Conservation (phyloP, 495 filamentous ascomycete species). For the Schizothecium vesticola region DNA sequence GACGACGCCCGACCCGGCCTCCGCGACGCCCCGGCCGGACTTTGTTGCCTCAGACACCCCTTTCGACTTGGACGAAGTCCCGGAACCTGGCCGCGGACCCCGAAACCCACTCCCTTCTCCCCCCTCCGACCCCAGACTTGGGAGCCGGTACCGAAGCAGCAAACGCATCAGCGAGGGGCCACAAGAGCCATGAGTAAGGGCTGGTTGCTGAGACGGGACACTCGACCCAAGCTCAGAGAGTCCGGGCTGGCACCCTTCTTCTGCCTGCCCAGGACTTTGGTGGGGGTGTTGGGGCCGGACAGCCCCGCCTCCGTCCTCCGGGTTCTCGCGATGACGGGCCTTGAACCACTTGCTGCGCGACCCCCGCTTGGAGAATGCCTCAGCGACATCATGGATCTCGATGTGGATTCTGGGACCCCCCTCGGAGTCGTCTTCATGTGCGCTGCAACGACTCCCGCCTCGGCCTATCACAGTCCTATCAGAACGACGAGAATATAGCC, state of each 20-base stretch:
- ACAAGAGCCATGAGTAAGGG: background rate
- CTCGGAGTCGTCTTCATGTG: background rate
- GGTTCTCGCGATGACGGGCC: background rate
- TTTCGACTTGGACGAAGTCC: background rate
- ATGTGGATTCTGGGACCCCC: background rate
- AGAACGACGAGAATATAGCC: conserved; percentile 16
- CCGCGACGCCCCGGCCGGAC: background rate
- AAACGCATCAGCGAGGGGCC: background rate
- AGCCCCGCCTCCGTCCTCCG: background rate
- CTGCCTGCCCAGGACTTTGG: background rate
- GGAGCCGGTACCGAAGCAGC: background rate
- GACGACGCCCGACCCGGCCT: background rate
- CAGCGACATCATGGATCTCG: background rate
- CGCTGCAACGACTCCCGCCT: background rate
- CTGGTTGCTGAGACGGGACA: background rate
- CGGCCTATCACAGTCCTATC: conserved; percentile 20
- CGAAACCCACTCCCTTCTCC: background rate
- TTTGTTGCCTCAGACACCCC: background rate
- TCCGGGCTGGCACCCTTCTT: background rate
- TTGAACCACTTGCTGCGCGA: background rate
- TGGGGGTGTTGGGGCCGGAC: background rate
- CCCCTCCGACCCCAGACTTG: background rate
- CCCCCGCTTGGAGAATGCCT: background rate
- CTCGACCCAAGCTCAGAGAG: background rate
- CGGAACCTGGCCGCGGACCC: background rate